A percentile compares a stretch with the other conserved stretches of the same genome.
These are phyloP conservation scores for Capronia epimyces DNA, from an alignment of 2,329 filamentous ascomycete species.

Conservation along the genomic window DNA sequence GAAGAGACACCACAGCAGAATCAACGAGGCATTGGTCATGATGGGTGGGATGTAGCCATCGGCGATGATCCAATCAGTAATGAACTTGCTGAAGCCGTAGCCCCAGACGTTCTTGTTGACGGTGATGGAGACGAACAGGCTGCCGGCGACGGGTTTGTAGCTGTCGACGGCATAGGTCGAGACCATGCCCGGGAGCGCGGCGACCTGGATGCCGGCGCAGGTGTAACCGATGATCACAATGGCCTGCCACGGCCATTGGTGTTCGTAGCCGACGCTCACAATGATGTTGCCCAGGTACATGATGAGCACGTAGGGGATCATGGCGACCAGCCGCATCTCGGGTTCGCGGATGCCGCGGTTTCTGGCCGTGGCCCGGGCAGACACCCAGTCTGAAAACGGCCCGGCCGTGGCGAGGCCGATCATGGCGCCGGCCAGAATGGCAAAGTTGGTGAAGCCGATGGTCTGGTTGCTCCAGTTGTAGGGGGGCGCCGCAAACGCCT, in stretches of 20 bases:
- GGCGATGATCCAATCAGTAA: constrained; percentile 49
- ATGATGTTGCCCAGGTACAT: constrained; percentile 56
- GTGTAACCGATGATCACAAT: constrained; percentile 56
- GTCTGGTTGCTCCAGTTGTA: constrained; percentile 49
- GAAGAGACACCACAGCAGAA: constrained; percentile 50
- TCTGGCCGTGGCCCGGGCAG: constrained; percentile 47
- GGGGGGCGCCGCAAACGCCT: constrained; percentile 51
- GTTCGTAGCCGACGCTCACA: constrained; percentile 50
- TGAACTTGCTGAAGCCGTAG: constrained; percentile 55
- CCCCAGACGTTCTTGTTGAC: constrained; percentile 62
- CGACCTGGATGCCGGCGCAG: constrained; percentile 53
- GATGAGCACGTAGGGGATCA: constrained; percentile 54
- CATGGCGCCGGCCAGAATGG: constrained; percentile 41
- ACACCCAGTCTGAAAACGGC: constrained; percentile 54
- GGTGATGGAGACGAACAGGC: constrained; percentile 56
- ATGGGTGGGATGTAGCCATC: constrained; percentile 52
- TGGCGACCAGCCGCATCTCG: constrained; percentile 53
- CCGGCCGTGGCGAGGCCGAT: constrained; percentile 54
- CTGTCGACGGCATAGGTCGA: constrained; percentile 57
- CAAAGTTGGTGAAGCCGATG: constrained; percentile 37
- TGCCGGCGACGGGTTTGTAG: constrained; percentile 59
- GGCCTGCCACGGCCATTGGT: constrained; percentile 48
- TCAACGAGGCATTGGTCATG: constrained; percentile 55
- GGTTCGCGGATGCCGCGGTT: constrained; percentile 55
- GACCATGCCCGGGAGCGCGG: constrained; percentile 55